Evolutionary conservation across 2,329 filamentous ascomycete species (phyloP), one percentile per base, ranked within the genome.

Genomic region (Monilinia vaccinii-corymbosi): DNA sequence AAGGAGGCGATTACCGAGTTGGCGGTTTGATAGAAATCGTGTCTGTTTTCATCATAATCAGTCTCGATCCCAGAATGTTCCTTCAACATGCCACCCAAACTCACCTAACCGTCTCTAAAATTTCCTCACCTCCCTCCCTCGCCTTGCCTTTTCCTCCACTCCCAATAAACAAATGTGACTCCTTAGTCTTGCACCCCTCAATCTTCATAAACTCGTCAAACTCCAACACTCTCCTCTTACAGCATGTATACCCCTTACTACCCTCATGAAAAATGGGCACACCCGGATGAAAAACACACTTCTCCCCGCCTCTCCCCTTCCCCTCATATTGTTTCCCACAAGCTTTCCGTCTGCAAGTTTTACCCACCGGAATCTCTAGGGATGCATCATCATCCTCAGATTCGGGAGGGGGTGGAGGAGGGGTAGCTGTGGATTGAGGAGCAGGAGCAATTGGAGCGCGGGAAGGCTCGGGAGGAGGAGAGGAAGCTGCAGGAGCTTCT

Each of bases 121-220:
- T 78, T 75, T 96, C 91, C 75, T 96, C 90, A 1, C 80, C 82
- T 6, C 73, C 71, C 44, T 71, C 58, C 44, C 72, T 89, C 68
- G 82, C 83, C 66, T 84, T 80, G 8, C 84, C 89, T 65, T 81
- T 88, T 4, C 89, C 89, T 31, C 84, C 89, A 65, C 81, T 88
- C 4, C 89, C 89, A 38, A 97, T 81, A 70, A 97, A 99, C 66
- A 96, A 75, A 77, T 99, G 94, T 62, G 82, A 80, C 47, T 80
- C 78, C 75, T 92, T 94, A 47, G 87, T 91, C 73, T 85, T 85
- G 76, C 94, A 99, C 1, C 94, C 94, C 68, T 89, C 85, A 62
- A 99, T 93, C 75, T 89, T 94, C 86, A 99, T 86, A 75, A 99
- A 99, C 74, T 97, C 88, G 73, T 99, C 92, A 74, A 99, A 99